Evolutionary conservation across 768 basidiomycete genomes (phyloP).

Genomic region (Phlebiopsis flavidoalba): DNA sequence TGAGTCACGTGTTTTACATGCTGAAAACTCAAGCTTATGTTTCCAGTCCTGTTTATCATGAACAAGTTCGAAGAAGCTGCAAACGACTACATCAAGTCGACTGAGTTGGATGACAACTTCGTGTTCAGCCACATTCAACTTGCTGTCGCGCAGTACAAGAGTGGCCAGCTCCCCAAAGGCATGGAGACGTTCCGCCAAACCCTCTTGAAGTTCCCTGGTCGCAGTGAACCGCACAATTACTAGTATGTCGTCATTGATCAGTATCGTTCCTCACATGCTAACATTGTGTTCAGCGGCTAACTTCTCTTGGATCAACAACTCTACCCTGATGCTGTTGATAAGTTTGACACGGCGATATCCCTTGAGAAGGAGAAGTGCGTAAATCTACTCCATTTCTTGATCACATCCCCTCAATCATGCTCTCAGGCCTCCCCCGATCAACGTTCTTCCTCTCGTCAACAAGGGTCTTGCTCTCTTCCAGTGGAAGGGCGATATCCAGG

Average conservation of each 20-base stretch:
- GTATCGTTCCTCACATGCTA: neutral
- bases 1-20: constrained; percentile 20
- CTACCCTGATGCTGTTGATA: constrained; percentile 83
- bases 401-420: neutral
- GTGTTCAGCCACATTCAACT: constrained; percentile 97
- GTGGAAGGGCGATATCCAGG: constrained; percentile 85
- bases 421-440: constrained; percentile 44
- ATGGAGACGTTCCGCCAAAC: constrained; percentile 91
- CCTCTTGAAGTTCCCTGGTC: constrained; percentile 76
- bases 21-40: neutral
- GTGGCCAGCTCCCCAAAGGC: constrained; percentile 66
- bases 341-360: constrained; percentile 90
- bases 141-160: constrained; percentile 96
- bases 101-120: constrained; percentile 79
- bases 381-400: constrained; percentile 42
- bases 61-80: constrained; percentile 83
- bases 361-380: constrained; percentile 52
- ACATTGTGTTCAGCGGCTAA: constrained; percentile 63
- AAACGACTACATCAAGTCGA: constrained; percentile 86
- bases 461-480: constrained; percentile 96
- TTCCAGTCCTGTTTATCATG: constrained; percentile 88
- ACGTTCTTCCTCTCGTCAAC: constrained; percentile 94
- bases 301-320: constrained; percentile 87
- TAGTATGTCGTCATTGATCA: constrained; percentile 52
- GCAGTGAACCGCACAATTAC: constrained; percentile 91